phyloP scores from a whole-genome alignment of 306 rosid species.

The Acacia crassicarpa region DNA sequence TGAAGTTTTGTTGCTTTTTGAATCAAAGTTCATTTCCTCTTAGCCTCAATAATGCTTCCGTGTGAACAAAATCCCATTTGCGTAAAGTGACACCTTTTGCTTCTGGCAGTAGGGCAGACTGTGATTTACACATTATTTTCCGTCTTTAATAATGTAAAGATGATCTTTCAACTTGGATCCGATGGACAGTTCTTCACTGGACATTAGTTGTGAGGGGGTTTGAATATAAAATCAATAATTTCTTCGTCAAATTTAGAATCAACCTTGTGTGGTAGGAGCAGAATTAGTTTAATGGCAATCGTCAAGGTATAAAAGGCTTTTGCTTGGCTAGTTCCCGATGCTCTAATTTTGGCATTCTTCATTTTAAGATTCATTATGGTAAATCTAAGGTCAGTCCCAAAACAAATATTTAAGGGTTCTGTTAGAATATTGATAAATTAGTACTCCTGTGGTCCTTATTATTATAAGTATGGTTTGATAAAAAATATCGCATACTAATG shows the following conservation, averaged over 20 bases:
- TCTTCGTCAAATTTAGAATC: background rate
- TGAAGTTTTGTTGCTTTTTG: background rate
- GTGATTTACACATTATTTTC: background rate
- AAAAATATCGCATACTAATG: too few species aligned
- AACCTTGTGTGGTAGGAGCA: slow-evolving; percentile 37
- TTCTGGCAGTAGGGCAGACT: background rate
- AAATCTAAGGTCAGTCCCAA: too few species aligned
- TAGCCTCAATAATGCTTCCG: background rate
- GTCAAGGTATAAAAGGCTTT: too few species aligned
- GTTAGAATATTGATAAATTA: too few species aligned
- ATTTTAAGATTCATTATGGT: background rate
- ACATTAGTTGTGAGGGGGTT: background rate
- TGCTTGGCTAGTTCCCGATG: too few species aligned
- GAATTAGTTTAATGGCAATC: background rate
- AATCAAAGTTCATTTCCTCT: background rate
- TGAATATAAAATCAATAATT: background rate
- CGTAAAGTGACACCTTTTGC: background rate
- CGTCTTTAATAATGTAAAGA: background rate
- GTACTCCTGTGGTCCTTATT: too few species aligned
- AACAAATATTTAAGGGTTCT: too few species aligned
- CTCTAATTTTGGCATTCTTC: too few species aligned
- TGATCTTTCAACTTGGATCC: background rate
- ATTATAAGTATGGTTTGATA: too few species aligned
- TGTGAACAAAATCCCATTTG: background rate
- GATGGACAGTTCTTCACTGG: background rate